Percentiles rank a stretch among this genome's conserved stretches.
Conservation (phyloP, 208 protist species). For the Acanthamoeba castellanii region DNA sequence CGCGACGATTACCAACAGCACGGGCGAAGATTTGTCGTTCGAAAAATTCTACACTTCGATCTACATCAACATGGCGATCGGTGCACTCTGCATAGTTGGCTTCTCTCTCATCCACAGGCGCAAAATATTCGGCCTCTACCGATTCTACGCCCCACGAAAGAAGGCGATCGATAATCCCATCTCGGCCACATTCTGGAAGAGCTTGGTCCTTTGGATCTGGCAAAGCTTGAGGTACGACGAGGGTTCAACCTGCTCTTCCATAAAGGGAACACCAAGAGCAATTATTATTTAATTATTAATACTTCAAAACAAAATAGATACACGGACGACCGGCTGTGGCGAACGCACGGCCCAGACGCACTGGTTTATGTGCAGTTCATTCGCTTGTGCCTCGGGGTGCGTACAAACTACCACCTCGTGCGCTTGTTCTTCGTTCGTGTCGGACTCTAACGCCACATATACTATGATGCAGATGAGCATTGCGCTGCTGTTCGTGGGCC, state of each 20-base stretch:
- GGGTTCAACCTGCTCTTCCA: neutral
- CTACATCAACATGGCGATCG: conserved; percentile 34
- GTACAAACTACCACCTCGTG: too few species aligned
- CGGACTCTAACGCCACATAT: neutral
- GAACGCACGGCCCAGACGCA: conserved; percentile 30
- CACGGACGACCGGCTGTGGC: neutral
- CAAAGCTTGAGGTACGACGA: conserved; percentile 22
- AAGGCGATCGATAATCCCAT: conserved; percentile 53
- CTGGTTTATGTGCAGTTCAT: conserved; percentile 54
- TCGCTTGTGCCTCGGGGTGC: neutral
- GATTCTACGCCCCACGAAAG: conserved; percentile 48
- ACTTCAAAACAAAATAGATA: neutral
- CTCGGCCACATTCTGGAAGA: conserved; percentile 48
- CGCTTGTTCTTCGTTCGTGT: neutral
- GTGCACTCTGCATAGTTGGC: neutral
- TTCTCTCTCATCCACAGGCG: conserved; percentile 57
- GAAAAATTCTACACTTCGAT: conserved; percentile 43
- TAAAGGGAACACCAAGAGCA: neutral
- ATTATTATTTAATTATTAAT: neutral
- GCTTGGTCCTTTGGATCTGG: conserved; percentile 22
- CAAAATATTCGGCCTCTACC: neutral
- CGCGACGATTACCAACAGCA: neutral
- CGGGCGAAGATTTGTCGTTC: neutral
- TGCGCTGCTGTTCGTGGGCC: neutral
- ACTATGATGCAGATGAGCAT: neutral